Percentiles rank a stretch among this genome's conserved stretches.
Conservation (phyloP, 2,329 filamentous ascomycete genomes). For the Scedosporium apiospermum region DNA sequence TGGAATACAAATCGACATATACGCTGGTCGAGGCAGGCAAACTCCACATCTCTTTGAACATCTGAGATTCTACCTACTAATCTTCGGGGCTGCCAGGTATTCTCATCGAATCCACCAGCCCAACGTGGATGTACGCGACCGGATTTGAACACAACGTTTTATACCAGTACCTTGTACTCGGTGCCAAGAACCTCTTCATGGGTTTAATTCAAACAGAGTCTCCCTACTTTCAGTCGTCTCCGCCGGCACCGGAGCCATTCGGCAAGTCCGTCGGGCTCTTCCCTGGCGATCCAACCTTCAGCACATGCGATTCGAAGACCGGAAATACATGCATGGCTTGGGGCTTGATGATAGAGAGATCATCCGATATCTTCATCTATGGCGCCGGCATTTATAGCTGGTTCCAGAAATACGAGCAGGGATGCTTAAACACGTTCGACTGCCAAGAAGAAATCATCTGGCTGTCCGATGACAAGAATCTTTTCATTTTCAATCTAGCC, state of each 20-base stretch:
- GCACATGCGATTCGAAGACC: not conserved
- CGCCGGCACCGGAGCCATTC: conserved; percentile 9
- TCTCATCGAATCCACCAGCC: conserved; percentile 19
- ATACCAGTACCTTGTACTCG: conserved; percentile 37
- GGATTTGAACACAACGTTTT: conserved; percentile 37
- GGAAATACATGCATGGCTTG: conserved; percentile 7
- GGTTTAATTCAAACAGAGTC: conserved; percentile 60
- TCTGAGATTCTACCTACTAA: not conserved
- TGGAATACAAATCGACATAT: conserved; percentile 21
- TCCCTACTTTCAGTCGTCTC: conserved; percentile 16
- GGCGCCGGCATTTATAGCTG: conserved; percentile 16
- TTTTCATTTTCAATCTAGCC: not conserved
- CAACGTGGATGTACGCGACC: conserved; percentile 28
- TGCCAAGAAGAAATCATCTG: conserved; percentile 10
- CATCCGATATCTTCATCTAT: conserved; percentile 11
- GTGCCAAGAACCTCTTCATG: conserved; percentile 42
- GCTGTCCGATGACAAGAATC: not conserved
- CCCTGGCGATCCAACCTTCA: conserved; percentile 7
- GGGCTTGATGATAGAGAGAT: conserved; percentile 10
- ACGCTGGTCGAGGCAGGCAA: conserved; percentile 8
- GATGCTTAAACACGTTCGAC: conserved; percentile 13
- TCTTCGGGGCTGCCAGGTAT: conserved; percentile 15
- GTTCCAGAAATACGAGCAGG: conserved; percentile 13
- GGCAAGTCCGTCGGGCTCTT: conserved; percentile 12
- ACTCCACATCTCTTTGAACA: not conserved